Evolutionary conservation across 1,139 yeast genomes (phyloP).

Genomic region (Saccharomyces pastorianus): DNA sequence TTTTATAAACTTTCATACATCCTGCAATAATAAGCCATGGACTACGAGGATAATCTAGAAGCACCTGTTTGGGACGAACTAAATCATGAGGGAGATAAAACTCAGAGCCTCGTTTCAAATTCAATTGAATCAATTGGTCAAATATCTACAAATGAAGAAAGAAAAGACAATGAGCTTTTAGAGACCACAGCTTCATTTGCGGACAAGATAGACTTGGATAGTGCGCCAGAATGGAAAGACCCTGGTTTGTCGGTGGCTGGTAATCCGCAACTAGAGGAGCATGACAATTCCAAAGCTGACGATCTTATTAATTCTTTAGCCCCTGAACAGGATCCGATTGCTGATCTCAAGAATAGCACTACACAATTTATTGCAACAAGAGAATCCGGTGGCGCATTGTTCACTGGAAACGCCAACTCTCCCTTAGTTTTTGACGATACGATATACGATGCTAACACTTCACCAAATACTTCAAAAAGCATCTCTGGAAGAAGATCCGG

Average conservation of each 20-base stretch:
- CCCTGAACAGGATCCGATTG: slow-evolving; percentile 24
- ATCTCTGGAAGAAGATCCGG: background rate
- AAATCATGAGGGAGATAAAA: background rate
- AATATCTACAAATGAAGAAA: slow-evolving; percentile 1
- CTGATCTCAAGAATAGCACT: slow-evolving; percentile 9
- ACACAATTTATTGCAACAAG: slow-evolving; percentile 2
- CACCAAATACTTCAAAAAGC: background rate
- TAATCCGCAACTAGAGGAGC: background rate
- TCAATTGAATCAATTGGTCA: background rate
- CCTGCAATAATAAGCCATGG: slow-evolving; percentile 11
- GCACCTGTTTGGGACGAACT: slow-evolving; percentile 31
- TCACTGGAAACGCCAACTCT: slow-evolving; percentile 18
- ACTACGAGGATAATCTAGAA: slow-evolving; percentile 21
- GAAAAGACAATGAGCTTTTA: background rate
- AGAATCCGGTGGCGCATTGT: slow-evolving; percentile 17
- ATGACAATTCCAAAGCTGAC: background rate
- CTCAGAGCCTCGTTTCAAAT: background rate
- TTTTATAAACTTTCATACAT: background rate
- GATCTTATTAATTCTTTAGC: slow-evolving; percentile 12
- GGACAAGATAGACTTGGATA: background rate
- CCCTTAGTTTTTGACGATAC: slow-evolving; percentile 10
- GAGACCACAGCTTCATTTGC: background rate
- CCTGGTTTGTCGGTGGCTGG: background rate
- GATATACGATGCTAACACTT: background rate
- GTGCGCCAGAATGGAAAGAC: background rate